Conservation (phyloP, 805 yeast species). For the Metschnikowia matae region DNA sequence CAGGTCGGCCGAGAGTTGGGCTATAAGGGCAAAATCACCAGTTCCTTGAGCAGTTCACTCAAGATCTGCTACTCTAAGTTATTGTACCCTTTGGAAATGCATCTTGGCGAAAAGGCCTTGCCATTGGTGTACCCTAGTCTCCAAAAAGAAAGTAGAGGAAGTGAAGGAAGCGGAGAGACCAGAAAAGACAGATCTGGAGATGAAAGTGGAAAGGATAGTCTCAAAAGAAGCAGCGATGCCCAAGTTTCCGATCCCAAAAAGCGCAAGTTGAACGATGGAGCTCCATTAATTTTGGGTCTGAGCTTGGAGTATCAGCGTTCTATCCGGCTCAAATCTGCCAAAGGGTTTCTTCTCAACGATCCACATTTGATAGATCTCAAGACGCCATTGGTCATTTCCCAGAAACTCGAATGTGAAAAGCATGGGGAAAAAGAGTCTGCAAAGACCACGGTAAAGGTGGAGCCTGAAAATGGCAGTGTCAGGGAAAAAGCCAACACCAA, state of each 20-base stretch:
- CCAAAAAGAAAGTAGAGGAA: not conserved
- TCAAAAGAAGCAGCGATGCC: not conserved
- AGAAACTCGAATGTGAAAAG: not conserved
- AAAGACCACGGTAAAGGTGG: not conserved
- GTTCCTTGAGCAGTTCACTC: slow-evolving; percentile 64
- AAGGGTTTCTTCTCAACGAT: slow-evolving; percentile 50
- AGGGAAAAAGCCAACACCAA: not conserved
- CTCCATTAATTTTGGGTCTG: slow-evolving; percentile 45
- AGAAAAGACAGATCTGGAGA: not conserved
- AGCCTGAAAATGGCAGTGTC: not conserved
- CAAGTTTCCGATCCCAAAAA: slow-evolving; percentile 1
- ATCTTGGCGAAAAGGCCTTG: slow-evolving; percentile 14
- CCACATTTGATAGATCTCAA: slow-evolving; percentile 46
- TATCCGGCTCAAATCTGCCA: slow-evolving; percentile 41
- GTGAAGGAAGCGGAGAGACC: not conserved
- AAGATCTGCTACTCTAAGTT: slow-evolving; percentile 53
- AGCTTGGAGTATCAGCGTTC: slow-evolving; percentile 44
- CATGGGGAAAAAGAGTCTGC: not conserved
- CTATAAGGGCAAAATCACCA: slow-evolving; percentile 65
- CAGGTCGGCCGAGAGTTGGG: slow-evolving; percentile 81
- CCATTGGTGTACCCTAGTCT: not conserved
- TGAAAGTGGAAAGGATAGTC: not conserved
- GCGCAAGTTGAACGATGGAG: slow-evolving; percentile 7
- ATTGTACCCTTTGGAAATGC: slow-evolving; percentile 30
- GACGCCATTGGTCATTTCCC: slow-evolving; percentile 13